A percentile compares a stretch with the other conserved stretches of the same genome.
Evolutionary conservation across 192 early-diverging fungal species (phyloP).

Genomic region (Chytriomyces confervae): DNA sequence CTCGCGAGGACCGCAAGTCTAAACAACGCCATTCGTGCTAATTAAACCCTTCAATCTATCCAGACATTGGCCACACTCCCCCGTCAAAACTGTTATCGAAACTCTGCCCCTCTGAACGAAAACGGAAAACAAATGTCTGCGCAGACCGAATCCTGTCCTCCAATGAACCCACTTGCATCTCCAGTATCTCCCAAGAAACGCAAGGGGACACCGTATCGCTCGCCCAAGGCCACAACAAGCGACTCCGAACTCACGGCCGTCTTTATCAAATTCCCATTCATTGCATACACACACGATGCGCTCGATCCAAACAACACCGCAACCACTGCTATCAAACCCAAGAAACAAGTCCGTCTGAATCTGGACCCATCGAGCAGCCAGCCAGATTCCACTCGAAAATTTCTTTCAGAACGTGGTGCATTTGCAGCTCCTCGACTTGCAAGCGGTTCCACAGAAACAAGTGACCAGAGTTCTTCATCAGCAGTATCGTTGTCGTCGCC

Average conservation of each 20-base stretch:
- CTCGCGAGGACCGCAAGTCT: too few species aligned
- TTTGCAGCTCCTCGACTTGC: background rate
- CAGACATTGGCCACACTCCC: too few species aligned
- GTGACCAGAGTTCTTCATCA: background rate
- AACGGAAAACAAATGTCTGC: too few species aligned
- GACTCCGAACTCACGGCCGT: slow-evolving; percentile 3
- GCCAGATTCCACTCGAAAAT: background rate
- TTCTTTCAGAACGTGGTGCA: background rate
- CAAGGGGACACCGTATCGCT: background rate
- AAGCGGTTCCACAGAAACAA: background rate
- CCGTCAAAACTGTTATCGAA: too few species aligned
- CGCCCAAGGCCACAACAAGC: background rate
- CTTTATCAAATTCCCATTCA: slow-evolving; percentile 7
- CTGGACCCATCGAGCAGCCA: too few species aligned
- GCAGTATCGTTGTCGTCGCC: background rate
- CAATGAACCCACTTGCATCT: background rate
- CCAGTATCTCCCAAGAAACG: slow-evolving; percentile 31
- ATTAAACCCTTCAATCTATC: too few species aligned
- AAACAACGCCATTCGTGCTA: too few species aligned
- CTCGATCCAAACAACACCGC: background rate
- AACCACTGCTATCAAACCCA: background rate
- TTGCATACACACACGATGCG: background rate
- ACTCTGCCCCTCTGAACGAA: too few species aligned
- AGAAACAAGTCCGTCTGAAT: background rate
- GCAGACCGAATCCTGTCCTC: too few species aligned